These are phyloP conservation scores for Solanum appendiculatum DNA, from an alignment of 257 asterid genomes.

Conservation along the genomic window DNA sequence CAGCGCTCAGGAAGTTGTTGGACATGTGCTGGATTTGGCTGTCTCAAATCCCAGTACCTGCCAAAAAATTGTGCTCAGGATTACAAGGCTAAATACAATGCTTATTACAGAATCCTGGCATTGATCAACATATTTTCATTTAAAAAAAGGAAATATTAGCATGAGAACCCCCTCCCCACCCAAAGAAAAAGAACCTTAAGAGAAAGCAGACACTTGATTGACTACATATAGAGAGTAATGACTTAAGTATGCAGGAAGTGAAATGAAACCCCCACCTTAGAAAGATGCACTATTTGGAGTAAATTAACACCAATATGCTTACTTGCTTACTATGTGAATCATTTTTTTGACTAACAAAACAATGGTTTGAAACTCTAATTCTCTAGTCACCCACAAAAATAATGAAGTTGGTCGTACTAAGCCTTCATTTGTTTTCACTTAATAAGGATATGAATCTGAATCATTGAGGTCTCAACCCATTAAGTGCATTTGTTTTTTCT, in stretches of 20 bases:
- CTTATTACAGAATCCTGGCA: background rate
- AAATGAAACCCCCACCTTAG: background rate
- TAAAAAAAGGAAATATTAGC: background rate
- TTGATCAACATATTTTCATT: background rate
- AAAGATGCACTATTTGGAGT: background rate
- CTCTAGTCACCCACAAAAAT: background rate
- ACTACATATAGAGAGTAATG: background rate
- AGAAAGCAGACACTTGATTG: background rate
- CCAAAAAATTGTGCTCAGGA: background rate
- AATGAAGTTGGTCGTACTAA: background rate
- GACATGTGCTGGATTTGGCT: conserved; percentile 76
- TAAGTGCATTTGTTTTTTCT: background rate
- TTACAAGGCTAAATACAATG: background rate
- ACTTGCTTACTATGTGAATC: background rate
- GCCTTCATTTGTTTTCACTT: background rate
- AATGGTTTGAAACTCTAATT: background rate
- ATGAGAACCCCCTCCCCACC: background rate
- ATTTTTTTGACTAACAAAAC: background rate
- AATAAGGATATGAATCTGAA: background rate
- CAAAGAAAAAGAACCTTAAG: too few relatives aligned
- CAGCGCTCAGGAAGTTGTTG: conserved; percentile 97
- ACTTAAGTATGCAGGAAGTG: background rate
- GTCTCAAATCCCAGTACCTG: conserved; percentile 98
- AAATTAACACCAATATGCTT: background rate
- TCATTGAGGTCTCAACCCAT: background rate